Percentiles rank a stretch among this genome's conserved stretches.
Conservation (phyloP, 768 basidiomycete genomes). For the Butyriboletus loyo region DNA sequence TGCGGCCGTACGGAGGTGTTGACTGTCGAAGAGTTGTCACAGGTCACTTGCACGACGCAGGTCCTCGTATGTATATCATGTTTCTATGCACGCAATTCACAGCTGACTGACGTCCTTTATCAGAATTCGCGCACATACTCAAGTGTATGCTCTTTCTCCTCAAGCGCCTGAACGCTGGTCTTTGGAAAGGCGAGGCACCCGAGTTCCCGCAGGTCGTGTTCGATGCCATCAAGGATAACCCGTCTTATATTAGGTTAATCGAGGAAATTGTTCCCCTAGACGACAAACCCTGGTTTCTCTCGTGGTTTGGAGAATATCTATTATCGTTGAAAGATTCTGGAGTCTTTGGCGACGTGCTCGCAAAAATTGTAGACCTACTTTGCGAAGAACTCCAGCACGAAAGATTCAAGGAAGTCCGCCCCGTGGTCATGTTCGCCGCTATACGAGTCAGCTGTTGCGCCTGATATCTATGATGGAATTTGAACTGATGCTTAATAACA, state of each 20-base stretch:
- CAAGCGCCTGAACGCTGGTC: slow-evolving; percentile 46
- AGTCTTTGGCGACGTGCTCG: slow-evolving; percentile 63
- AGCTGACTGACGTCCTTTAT: slow-evolving; percentile 3
- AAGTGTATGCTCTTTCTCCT: slow-evolving; percentile 59
- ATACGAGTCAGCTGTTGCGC: slow-evolving; percentile 51
- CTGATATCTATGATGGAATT: neutral
- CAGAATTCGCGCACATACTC: slow-evolving; percentile 61
- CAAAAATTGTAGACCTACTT: slow-evolving; percentile 67
- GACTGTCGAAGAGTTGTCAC: slow-evolving; percentile 55
- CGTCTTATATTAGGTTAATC: slow-evolving; percentile 47
- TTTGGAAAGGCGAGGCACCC: slow-evolving; percentile 71
- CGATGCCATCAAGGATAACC: slow-evolving; percentile 81
- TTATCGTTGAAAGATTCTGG: slow-evolving; percentile 48
- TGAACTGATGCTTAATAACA: slow-evolving; percentile 16
- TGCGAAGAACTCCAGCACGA: slow-evolving; percentile 82
- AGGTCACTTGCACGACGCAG: slow-evolving; percentile 58
- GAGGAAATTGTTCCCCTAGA: slow-evolving; percentile 31
- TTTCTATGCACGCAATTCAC: slow-evolving; percentile 1
- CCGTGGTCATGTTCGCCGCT: slow-evolving; percentile 57
- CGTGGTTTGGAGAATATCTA: slow-evolving; percentile 67
- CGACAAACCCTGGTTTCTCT: slow-evolving; percentile 48
- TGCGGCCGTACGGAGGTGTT: slow-evolving; percentile 33
- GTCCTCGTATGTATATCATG: slow-evolving; percentile 49
- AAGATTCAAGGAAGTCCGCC: slow-evolving; percentile 57
- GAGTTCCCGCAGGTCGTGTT: slow-evolving; percentile 79